Percentiles rank a stretch among this genome's conserved stretches.
Conservation (phyloP, 805 yeast genomes). For the Saccharomycopsis sp. region DNA sequence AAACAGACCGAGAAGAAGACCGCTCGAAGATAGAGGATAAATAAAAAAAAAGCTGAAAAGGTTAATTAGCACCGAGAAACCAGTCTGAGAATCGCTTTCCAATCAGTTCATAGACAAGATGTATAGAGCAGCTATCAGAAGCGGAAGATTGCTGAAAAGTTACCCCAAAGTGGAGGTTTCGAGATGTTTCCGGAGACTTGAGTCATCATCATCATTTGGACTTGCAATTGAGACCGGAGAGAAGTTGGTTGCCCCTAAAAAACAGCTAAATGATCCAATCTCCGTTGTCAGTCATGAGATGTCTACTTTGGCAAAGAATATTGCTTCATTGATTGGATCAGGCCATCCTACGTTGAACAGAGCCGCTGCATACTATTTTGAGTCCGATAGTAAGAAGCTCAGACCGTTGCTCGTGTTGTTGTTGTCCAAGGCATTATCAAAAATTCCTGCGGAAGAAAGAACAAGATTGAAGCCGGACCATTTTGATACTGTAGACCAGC, state of each 20-base stretch:
- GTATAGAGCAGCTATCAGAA: not conserved
- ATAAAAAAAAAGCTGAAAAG: not conserved
- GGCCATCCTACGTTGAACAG: slow-evolving; percentile 91
- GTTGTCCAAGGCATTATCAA: slow-evolving; percentile 71
- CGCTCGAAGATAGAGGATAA: not conserved
- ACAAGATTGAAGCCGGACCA: slow-evolving; percentile 55
- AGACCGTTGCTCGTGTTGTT: slow-evolving; percentile 85
- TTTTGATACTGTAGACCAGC: slow-evolving; percentile 61
- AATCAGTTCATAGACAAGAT: not conserved
- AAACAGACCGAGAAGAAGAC: not conserved
- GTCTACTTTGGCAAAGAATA: slow-evolving; percentile 82
- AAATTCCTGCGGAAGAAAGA: slow-evolving; percentile 65
- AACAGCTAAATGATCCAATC: slow-evolving; percentile 70
- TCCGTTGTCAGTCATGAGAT: slow-evolving; percentile 88
- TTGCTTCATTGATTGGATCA: slow-evolving; percentile 79
- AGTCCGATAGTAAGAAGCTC: slow-evolving; percentile 92
- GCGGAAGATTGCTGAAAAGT: not conserved
- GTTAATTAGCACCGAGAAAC: not conserved
- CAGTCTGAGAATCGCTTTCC: too few relatives aligned
- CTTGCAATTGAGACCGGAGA: slow-evolving; percentile 71
- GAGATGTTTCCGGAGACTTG: not conserved
- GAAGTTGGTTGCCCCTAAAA: slow-evolving; percentile 59
- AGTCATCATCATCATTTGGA: slow-evolving; percentile 28
- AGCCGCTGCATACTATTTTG: slow-evolving; percentile 91
- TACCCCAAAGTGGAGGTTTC: not conserved